These are phyloP conservation scores for Wickerhamomyces bovis DNA, from an alignment of 805 yeast species.

Conservation along the genomic window DNA sequence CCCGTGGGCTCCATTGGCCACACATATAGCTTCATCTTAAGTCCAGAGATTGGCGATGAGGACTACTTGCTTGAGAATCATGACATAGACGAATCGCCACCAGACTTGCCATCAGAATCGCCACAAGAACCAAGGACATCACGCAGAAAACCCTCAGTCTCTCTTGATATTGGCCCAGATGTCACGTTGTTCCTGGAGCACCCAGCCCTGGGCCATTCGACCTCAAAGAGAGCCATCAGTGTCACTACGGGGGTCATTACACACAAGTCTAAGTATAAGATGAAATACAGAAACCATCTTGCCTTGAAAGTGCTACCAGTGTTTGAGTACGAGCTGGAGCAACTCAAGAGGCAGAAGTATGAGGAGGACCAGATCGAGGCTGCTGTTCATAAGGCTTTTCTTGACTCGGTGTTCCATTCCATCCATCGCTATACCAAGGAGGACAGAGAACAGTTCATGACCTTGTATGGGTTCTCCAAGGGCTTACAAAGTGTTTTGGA, in stretches of 20 bases:
- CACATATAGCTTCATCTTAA: background rate
- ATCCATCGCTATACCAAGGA: background rate
- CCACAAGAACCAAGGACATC: background rate
- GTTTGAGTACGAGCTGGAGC: background rate
- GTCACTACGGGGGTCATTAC: background rate
- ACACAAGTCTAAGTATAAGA: background rate
- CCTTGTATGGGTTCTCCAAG: background rate
- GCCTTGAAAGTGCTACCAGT: background rate
- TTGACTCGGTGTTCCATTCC: background rate
- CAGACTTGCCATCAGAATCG: too few species aligned
- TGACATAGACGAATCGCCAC: background rate
- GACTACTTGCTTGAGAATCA: background rate
- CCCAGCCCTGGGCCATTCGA: background rate
- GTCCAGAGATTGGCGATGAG: background rate
- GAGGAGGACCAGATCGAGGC: background rate
- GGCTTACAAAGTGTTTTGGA: background rate
- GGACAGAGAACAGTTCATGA: background rate
- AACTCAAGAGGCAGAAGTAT: background rate
- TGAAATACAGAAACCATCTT: constrained; percentile 9
- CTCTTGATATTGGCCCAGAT: background rate
- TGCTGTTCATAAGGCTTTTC: background rate
- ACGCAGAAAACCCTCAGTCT: background rate
- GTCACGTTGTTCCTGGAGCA: background rate
- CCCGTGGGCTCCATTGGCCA: background rate
- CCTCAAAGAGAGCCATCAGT: background rate